phyloP scores from a whole-genome alignment of 2,329 filamentous ascomycete genomes.

The Exophiala viscosa region DNA sequence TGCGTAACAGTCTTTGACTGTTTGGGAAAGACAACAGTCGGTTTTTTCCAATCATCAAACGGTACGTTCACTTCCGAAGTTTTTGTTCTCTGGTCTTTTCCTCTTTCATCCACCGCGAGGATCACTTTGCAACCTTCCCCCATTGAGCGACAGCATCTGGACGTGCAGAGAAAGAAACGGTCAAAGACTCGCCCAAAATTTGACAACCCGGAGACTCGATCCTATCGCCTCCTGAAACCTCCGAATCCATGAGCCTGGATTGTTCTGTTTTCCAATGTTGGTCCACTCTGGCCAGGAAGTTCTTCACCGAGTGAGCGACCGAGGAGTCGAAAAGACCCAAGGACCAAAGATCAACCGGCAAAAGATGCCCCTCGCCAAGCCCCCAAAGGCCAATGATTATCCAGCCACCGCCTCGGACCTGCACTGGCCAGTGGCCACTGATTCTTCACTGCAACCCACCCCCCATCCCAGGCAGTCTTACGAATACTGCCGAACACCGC shows the following conservation, averaged over 20 bases:
- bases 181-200: neutral
- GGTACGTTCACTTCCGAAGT: constrained; percentile 11
- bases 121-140: constrained; percentile 1
- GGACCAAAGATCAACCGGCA: no score
- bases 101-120: constrained; percentile 5
- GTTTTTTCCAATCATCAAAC: neutral
- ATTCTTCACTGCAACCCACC: neutral
- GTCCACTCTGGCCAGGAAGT: neutral
- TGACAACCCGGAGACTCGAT: neutral
- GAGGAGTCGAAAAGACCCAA: no score
- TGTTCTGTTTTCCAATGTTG: no score
- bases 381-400: neutral
- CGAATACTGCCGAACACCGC: neutral
- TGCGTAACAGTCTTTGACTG: neutral
- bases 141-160: neutral
- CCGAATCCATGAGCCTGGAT: no score
- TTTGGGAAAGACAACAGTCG: neutral
- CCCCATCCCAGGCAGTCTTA: no score
- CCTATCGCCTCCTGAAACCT: no score
- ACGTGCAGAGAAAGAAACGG: neutral
- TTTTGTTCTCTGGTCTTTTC: constrained; percentile 1
- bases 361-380: no score
- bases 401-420: constrained; percentile 3
- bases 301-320: no score
- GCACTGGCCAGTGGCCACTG: neutral